A percentile compares a stretch with the other conserved stretches of the same genome.
Conservation (phyloP, 148 eudicot genomes). For the Spergularia marina region DNA sequence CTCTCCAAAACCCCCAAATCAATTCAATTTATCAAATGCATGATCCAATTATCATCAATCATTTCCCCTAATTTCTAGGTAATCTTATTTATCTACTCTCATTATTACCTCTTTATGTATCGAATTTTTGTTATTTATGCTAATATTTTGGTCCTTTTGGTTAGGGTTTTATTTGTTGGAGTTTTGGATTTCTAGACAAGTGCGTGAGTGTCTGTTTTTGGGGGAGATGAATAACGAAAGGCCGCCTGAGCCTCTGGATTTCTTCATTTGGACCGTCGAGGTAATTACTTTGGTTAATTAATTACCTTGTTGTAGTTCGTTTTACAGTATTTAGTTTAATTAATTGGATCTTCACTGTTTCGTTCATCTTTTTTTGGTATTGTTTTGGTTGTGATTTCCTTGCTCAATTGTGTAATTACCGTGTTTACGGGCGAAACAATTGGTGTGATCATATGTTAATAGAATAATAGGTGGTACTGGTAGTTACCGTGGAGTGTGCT, state of each 20-base stretch:
- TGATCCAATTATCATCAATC: neutral
- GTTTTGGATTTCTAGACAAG: neutral
- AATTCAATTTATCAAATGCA: neutral
- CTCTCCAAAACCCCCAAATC: too few relatives aligned
- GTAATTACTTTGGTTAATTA: constrained; percentile 23
- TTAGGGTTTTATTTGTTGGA: neutral
- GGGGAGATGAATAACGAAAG: constrained; percentile 68
- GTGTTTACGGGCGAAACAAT: neutral
- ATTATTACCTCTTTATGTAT: neutral
- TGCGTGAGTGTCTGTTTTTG: neutral
- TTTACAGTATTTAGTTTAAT: neutral
- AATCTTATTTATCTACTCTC: neutral
- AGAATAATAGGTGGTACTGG: too few relatives aligned
- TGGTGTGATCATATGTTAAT: neutral
- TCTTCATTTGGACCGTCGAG: constrained; percentile 96
- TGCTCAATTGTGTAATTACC: neutral
- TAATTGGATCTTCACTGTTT: constrained; percentile 19
- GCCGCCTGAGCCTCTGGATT: constrained; percentile 80
- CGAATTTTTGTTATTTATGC: neutral
- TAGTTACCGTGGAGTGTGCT: too few relatives aligned
- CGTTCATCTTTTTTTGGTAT: neutral
- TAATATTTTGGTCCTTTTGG: neutral
- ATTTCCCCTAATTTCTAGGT: neutral
- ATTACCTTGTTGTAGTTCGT: neutral
- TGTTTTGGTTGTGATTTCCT: neutral